A percentile compares a stretch with the other conserved stretches of the same genome.
phyloP scores from a whole-genome alignment of 768 basidiomycete genomes.

The Lactarius psammicola region DNA sequence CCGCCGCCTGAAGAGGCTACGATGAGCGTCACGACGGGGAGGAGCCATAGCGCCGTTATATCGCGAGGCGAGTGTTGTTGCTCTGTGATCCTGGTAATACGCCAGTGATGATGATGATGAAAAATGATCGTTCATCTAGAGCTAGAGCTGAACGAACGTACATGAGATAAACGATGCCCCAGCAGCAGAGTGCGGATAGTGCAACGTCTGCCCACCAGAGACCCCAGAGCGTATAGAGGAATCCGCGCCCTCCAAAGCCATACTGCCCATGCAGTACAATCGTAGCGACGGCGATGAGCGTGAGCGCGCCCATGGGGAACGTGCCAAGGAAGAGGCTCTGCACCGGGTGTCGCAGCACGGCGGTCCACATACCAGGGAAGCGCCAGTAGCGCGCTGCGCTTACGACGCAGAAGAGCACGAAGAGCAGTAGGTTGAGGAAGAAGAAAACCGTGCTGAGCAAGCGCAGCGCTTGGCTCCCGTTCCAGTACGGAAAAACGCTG shows the following conservation, averaged over 20 bases:
- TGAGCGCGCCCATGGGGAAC: slow-evolving; percentile 60
- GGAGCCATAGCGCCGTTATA: slow-evolving; percentile 67
- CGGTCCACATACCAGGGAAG: slow-evolving; percentile 49
- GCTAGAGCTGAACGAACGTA: slow-evolving; percentile 35
- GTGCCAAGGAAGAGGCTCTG: slow-evolving; percentile 50
- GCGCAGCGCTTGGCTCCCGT: slow-evolving; percentile 39
- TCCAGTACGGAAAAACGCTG: slow-evolving; percentile 1
- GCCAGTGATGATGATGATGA: no score
- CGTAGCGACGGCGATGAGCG: slow-evolving; percentile 53
- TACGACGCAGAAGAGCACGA: slow-evolving; percentile 44
- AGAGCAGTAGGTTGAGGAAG: slow-evolving; percentile 47
- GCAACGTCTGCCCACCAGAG: slow-evolving; percentile 69
- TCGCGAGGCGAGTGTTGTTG: slow-evolving; percentile 55
- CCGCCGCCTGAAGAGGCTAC: slow-evolving; percentile 70
- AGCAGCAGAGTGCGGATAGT: slow-evolving; percentile 56
- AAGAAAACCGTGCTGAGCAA: slow-evolving; percentile 45
- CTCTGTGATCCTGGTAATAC: slow-evolving; percentile 14
- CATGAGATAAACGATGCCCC: slow-evolving; percentile 67
- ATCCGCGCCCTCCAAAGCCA: slow-evolving; percentile 49
- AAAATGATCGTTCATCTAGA: no score
- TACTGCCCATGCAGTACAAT: slow-evolving; percentile 45
- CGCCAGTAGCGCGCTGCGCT: slow-evolving; percentile 51
- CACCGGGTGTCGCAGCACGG: slow-evolving; percentile 49
- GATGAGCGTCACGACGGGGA: slow-evolving; percentile 72
- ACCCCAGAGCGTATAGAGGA: slow-evolving; percentile 57